Base-by-base conservation (phyloP, 768 basidiomycete genomes). In the Leccinellum luteum region DNA sequence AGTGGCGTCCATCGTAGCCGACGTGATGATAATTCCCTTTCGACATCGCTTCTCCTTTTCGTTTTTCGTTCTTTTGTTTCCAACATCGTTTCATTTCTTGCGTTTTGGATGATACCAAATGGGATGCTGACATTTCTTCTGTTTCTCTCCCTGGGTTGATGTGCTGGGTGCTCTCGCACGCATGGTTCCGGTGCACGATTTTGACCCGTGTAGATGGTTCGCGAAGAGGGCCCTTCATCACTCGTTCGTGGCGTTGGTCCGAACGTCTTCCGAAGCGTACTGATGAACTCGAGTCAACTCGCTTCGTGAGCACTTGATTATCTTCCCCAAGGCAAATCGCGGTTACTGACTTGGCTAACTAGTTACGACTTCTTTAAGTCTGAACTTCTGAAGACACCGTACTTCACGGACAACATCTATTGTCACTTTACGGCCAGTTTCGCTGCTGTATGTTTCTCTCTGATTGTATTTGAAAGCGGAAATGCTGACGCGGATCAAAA, bases 281-380 rank as follows among this genome's bases (percentile, higher is more conserved):
- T 95, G 60, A 94, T 94, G 92, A 95, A 94, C 70, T 90, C 91
- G 50, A 90, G 87, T 75, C 93, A 96, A 70, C 84, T 95, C 25
- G 93, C 92, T 1, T 92, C 92, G 85, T 92, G 69, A 70, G 89
- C 78, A 5, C 17, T 38, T 2, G 12, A 17, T 14, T 30, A 15
- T 48, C 28, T 30, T 14, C 10, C 27, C 23, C 14, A 23, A 35
- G 21, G 21, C 15, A 15, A 17, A 14, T 21, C 13, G 15, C 13
- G 3, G 27, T 28, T 30, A 17, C 15, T 48, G 27, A 48, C 25
- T 27, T 48, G 3, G 35, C 27, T 28, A 4, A 6, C n/a, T 48
- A 49, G 48, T 19, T 96, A 96, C 66, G 94, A 96, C 71, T 92
- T 90, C 71, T 93, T 94, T 83, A 96, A 96, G 73, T 79, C 86